Percentiles rank a stretch among this genome's conserved stretches.
These are phyloP conservation scores for Penicillium ucsense DNA, from an alignment of 495 filamentous ascomycete genomes.

Conservation along the genomic window DNA sequence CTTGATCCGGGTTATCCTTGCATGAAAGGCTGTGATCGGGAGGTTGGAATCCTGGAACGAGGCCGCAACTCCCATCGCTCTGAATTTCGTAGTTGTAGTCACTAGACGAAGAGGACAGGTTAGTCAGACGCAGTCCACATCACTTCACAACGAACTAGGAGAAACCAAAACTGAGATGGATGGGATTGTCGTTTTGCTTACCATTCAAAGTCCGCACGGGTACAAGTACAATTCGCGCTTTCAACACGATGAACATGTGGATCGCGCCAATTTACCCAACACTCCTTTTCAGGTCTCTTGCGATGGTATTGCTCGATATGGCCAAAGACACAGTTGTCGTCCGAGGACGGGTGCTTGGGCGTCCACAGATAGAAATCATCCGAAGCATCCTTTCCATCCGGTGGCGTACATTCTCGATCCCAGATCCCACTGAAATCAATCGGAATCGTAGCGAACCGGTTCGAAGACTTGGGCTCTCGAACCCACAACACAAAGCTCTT, in stretches of 20 bases:
- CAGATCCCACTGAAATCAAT: constrained; percentile 79
- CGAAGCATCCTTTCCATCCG: constrained; percentile 53
- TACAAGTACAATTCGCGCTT: constrained; percentile 68
- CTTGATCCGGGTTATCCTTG: constrained; percentile 48
- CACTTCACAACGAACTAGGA: too few species aligned
- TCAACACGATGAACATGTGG: constrained; percentile 51
- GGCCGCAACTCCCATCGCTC: constrained; percentile 60
- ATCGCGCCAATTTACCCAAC: constrained; percentile 70
- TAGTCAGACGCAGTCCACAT: too few species aligned
- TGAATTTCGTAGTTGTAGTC: constrained; percentile 88
- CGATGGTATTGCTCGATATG: constrained; percentile 84
- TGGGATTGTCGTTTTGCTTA: constrained; percentile 22
- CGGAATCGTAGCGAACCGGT: constrained; percentile 56
- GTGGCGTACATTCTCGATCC: constrained; percentile 55
- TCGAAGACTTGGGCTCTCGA: constrained; percentile 29
- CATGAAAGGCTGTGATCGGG: constrained; percentile 61
- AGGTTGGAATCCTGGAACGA: constrained; percentile 59
- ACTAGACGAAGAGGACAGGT: constrained; percentile 30
- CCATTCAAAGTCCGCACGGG: constrained; percentile 87
- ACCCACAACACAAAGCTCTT: constrained; percentile 89
- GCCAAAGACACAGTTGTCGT: constrained; percentile 81
- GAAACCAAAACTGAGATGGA: too few species aligned
- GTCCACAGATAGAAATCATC: constrained; percentile 78
- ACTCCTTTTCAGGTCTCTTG: constrained; percentile 62
- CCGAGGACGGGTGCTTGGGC: constrained; percentile 66